Conservation (phyloP, 2,329 filamentous ascomycete species). For the Colletotrichum tanaceti region DNA sequence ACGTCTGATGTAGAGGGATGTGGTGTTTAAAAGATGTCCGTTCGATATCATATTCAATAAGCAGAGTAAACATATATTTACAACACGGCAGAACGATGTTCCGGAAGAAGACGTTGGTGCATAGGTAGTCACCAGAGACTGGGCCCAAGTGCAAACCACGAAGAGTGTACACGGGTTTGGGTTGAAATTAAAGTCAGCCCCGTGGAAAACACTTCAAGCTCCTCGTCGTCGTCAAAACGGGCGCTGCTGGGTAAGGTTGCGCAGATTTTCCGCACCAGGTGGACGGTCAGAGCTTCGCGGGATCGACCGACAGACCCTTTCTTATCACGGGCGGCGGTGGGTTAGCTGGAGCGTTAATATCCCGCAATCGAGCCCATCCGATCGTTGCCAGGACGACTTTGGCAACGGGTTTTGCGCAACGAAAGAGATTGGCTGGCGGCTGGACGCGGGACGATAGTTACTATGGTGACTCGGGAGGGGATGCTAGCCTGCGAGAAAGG, state of each 20-base stretch:
- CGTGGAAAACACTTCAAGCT: neutral
- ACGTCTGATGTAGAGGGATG: neutral
- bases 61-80: neutral
- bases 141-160: neutral
- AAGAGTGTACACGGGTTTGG: neutral
- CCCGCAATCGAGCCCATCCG: conserved; percentile 1
- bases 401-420: conserved; percentile 19
- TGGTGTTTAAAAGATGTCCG: neutral
- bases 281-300: conserved; percentile 7
- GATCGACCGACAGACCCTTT: conserved; percentile 10
- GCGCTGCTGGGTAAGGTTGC: neutral
- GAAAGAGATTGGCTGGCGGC: conserved; percentile 23
- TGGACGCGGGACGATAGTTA: conserved; percentile 4
- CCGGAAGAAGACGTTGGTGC: neutral
- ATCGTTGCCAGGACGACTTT: conserved; percentile 25
- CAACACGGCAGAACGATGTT: neutral
- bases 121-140: neutral
- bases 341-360: conserved; percentile 14
- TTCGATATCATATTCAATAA: neutral
- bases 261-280: neutral
- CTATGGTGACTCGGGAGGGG: conserved; percentile 12
- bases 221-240: neutral
- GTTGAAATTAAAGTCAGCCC: neutral
- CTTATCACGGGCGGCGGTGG: conserved; percentile 4
- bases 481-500: neutral